Conservation (phyloP, 2,329 filamentous ascomycete species). For the Grosmannia serpens region DNA sequence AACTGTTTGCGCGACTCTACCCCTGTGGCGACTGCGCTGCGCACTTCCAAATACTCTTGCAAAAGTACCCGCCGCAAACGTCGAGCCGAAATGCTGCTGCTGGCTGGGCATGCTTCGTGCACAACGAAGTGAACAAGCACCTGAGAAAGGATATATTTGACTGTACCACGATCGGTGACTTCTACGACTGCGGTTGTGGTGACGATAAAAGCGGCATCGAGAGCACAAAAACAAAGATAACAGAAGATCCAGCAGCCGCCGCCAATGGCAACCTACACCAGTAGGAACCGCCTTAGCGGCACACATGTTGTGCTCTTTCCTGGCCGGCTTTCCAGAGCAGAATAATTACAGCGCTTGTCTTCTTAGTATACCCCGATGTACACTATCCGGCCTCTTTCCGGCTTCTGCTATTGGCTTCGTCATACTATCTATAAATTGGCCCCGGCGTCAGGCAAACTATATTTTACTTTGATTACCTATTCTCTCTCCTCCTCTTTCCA, state of each 20-base stretch:
- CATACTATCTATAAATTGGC: too few relatives aligned
- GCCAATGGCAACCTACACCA: not conserved
- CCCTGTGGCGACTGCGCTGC: conserved; percentile 59
- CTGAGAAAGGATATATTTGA: conserved; percentile 52
- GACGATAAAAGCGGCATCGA: conserved; percentile 45
- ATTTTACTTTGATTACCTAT: too few relatives aligned
- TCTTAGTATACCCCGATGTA: not conserved
- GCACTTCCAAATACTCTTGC: conserved; percentile 53
- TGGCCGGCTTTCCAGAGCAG: not conserved
- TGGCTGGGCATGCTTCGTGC: conserved; percentile 57
- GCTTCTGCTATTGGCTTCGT: too few relatives aligned
- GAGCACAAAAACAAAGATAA: conserved; percentile 13
- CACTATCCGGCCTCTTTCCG: not conserved
- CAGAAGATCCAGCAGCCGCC: not conserved
- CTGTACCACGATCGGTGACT: conserved; percentile 56
- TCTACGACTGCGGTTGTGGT: conserved; percentile 61
- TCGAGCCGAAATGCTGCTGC: conserved; percentile 51
- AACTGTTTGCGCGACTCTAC: conserved; percentile 57
- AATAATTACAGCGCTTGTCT: not conserved
- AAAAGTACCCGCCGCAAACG: conserved; percentile 53
- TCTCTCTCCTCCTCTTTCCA: too few relatives aligned
- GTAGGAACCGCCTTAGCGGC: not conserved
- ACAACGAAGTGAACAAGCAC: conserved; percentile 56
- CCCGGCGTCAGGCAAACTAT: too few relatives aligned
- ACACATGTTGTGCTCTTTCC: not conserved